Evolutionary conservation across 2,329 filamentous ascomycete species (phyloP).

Genomic region (Aureobasidium mangrovei): DNA sequence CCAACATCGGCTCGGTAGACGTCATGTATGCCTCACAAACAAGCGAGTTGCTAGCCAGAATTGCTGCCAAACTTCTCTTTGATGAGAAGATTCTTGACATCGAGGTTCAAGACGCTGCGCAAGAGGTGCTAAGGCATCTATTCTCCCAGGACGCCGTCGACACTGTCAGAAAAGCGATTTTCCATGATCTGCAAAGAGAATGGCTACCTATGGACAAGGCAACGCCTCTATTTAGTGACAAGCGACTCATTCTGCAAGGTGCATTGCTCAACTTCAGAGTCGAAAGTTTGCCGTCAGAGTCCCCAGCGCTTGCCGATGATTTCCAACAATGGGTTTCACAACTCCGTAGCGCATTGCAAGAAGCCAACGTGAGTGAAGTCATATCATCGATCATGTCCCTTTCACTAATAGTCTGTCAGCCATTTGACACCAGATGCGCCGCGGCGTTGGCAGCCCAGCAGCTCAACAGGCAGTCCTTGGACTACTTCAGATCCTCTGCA

Average conservation of each 20-base stretch:
- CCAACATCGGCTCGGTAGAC: background rate
- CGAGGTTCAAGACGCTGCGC: slow-evolving; percentile 12
- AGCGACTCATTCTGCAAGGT: slow-evolving; percentile 3
- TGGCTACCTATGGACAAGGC: background rate
- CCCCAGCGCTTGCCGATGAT: background rate
- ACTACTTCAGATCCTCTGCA: background rate
- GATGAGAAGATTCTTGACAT: background rate
- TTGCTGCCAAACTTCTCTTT: background rate
- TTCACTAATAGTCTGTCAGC: slow-evolving; percentile 11
- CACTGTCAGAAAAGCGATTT: background rate
- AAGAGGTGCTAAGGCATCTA: slow-evolving; percentile 2
- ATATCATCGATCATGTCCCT: background rate
- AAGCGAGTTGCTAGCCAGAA: background rate
- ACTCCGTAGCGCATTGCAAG: slow-evolving; percentile 18
- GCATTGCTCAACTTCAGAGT: slow-evolving; percentile 4
- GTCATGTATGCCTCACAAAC: background rate
- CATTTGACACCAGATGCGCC: slow-evolving; percentile 23
- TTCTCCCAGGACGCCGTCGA: background rate
- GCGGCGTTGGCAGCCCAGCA: slow-evolving; percentile 20
- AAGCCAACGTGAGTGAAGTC: slow-evolving; percentile 10
- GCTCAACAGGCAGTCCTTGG: slow-evolving; percentile 9
- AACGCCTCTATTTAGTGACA: slow-evolving; percentile 1
- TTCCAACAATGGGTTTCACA: background rate
- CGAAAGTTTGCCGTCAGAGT: background rate
- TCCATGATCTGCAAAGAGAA: background rate